These are phyloP conservation scores for Caryopteris hybrid DNA, from an alignment of 305 asterid species.

Conservation along the genomic window DNA sequence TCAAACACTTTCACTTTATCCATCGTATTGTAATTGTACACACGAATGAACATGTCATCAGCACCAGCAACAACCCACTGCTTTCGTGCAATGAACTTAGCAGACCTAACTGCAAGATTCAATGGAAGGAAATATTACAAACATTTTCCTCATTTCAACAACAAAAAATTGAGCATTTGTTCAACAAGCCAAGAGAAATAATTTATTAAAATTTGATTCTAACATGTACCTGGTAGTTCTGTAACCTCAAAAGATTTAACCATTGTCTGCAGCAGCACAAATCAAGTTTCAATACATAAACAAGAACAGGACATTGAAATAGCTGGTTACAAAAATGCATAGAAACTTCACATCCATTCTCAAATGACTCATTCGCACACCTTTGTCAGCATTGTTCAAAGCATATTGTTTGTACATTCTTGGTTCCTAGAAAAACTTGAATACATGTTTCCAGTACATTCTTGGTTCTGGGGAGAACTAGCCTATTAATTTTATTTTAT, in stretches of 20 bases:
- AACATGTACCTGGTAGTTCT: conserved; percentile 82
- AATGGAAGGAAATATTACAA: conserved; percentile 17
- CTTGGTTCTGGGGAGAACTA: not conserved
- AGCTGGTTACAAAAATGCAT: not conserved
- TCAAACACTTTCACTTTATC: conserved; percentile 56
- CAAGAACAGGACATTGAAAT: not conserved
- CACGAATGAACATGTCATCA: conserved; percentile 62
- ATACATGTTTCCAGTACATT: not conserved
- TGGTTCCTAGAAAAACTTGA: not conserved
- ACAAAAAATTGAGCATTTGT: not conserved
- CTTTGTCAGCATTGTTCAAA: not conserved
- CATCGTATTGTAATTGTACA: conserved; percentile 63
- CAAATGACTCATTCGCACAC: conserved; percentile 8
- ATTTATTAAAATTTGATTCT: not conserved
- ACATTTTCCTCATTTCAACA: not conserved
- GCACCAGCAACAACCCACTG: conserved; percentile 65
- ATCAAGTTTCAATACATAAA: conserved; percentile 9
- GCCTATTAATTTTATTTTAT: no score
- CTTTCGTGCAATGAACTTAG: conserved; percentile 56
- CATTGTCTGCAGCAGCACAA: conserved; percentile 69
- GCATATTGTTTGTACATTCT: not conserved
- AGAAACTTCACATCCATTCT: conserved; percentile 5
- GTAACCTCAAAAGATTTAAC: conserved; percentile 90
- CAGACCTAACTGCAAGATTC: conserved; percentile 53
- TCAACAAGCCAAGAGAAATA: conserved; percentile 16